These are phyloP conservation scores for Coemansia sp. DNA, from an alignment of 192 early-diverging fungal species.

Conservation along the genomic window DNA sequence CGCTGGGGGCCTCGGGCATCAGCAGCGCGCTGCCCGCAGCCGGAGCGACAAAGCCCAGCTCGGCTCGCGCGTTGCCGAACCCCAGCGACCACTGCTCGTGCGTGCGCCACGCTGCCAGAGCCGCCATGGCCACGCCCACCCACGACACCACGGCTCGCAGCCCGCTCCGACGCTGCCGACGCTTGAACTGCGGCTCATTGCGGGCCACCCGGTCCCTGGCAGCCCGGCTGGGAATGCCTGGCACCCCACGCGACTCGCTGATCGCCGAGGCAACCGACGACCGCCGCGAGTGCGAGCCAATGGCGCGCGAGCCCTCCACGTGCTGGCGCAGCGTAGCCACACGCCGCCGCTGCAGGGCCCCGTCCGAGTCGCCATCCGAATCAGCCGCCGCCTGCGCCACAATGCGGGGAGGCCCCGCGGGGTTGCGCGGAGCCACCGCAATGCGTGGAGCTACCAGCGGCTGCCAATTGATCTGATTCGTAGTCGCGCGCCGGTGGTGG, in stretches of 20 bases:
- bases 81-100: constrained; percentile 41
- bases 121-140: constrained; percentile 7
- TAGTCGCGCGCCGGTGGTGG: constrained; percentile 2
- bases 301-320: constrained; percentile 12
- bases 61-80: constrained; percentile 41
- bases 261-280: constrained; percentile 41
- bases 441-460: constrained; percentile 37
- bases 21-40: constrained; percentile 20
- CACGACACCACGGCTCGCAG: background rate
- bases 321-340: constrained; percentile 47
- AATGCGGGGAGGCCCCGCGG: background rate
- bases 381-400: background rate
- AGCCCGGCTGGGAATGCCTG: constrained; percentile 13
- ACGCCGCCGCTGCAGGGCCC: constrained; percentile 45
- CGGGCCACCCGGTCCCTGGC: background rate
- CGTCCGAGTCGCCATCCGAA: constrained; percentile 9
- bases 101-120: constrained; percentile 24
- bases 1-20: constrained; percentile 9
- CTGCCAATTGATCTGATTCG: constrained; percentile 4
- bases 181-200: background rate
- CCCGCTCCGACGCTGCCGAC: background rate
- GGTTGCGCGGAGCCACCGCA: background rate
- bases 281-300: constrained; percentile 33
- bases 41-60: constrained; percentile 16
- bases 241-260: constrained; percentile 39